Conservation (phyloP, 2,329 filamentous ascomycete genomes). For the Colletotrichum gigasporum region DNA sequence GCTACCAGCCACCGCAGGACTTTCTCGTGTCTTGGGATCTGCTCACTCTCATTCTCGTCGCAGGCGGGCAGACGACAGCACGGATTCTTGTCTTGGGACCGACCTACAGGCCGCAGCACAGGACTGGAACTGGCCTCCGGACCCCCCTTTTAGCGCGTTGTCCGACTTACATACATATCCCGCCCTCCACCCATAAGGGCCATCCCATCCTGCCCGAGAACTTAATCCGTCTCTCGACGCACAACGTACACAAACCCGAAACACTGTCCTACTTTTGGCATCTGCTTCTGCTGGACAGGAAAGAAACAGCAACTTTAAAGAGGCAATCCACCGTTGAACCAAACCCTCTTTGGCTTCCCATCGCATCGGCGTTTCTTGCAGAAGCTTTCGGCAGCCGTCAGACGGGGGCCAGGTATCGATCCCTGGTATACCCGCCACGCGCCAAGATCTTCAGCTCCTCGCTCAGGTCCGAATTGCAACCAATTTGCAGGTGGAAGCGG, state of each 20-base stretch:
- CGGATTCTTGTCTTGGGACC: neutral
- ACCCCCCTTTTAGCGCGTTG: slow-evolving; percentile 20
- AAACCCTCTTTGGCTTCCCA: too few relatives aligned
- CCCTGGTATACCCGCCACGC: slow-evolving; percentile 30
- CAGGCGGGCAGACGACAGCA: slow-evolving; percentile 9
- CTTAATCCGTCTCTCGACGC: slow-evolving; percentile 28
- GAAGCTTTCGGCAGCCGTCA: slow-evolving; percentile 27
- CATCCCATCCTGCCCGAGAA: slow-evolving; percentile 30
- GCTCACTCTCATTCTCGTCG: slow-evolving; percentile 9
- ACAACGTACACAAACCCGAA: slow-evolving; percentile 31
- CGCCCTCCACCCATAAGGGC: slow-evolving; percentile 20
- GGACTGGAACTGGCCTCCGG: slow-evolving; percentile 23
- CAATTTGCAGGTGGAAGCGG: slow-evolving; percentile 31
- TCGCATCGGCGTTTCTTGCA: slow-evolving; percentile 27
- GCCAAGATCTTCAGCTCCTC: slow-evolving; percentile 31
- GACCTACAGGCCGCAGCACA: neutral
- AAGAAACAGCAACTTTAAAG: slow-evolving; percentile 27
- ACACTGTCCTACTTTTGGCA: slow-evolving; percentile 31
- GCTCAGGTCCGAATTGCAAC: slow-evolving; percentile 28
- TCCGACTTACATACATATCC: slow-evolving; percentile 30
- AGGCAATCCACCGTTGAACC: neutral
- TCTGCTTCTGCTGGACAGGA: slow-evolving; percentile 31
- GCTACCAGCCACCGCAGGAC: too few relatives aligned
- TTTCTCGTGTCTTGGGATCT: slow-evolving; percentile 24
- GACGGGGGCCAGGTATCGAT: slow-evolving; percentile 29